Evolutionary conservation across 371 early-diverging fungal genomes (phyloP).

Genomic region (Syncephalastrum contaminatum): DNA sequence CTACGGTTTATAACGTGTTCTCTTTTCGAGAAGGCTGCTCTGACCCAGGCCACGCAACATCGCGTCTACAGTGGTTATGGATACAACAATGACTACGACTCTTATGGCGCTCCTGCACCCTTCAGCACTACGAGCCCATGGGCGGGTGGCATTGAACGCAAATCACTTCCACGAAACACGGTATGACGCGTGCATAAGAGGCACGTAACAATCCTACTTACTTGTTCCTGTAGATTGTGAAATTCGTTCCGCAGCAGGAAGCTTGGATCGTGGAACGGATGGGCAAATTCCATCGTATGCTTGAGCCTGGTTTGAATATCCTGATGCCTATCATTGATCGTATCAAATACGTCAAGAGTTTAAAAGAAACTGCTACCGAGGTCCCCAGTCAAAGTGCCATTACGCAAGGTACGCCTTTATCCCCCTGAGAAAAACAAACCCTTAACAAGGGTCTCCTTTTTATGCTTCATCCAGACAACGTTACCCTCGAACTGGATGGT

Average conservation of each 20-base stretch:
- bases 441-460: too few species aligned
- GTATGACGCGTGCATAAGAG: slow-evolving; percentile 21
- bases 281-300: slow-evolving; percentile 81
- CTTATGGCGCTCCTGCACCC: slow-evolving; percentile 18
- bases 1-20: too few species aligned
- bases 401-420: slow-evolving; percentile 67
- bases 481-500: slow-evolving; percentile 94
- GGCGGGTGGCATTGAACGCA: slow-evolving; percentile 35
- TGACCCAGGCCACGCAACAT: too few species aligned
- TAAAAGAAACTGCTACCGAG: slow-evolving; percentile 96
- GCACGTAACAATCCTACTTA: neutral
- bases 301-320: slow-evolving; percentile 91
- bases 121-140: slow-evolving; percentile 20
- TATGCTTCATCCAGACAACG: slow-evolving; percentile 71
- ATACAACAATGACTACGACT: slow-evolving; percentile 42
- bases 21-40: too few species aligned
- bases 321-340: slow-evolving; percentile 87
- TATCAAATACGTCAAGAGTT: slow-evolving; percentile 88
- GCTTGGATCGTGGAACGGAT: slow-evolving; percentile 93
- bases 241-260: slow-evolving; percentile 98
- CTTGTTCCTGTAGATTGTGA: slow-evolving; percentile 58
- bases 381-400: slow-evolving; percentile 94
- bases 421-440: neutral
- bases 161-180: slow-evolving; percentile 52
- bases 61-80: slow-evolving; percentile 32